Conservation (phyloP, 1,284 basidiomycete species). For the Marasmius fiardii region DNA sequence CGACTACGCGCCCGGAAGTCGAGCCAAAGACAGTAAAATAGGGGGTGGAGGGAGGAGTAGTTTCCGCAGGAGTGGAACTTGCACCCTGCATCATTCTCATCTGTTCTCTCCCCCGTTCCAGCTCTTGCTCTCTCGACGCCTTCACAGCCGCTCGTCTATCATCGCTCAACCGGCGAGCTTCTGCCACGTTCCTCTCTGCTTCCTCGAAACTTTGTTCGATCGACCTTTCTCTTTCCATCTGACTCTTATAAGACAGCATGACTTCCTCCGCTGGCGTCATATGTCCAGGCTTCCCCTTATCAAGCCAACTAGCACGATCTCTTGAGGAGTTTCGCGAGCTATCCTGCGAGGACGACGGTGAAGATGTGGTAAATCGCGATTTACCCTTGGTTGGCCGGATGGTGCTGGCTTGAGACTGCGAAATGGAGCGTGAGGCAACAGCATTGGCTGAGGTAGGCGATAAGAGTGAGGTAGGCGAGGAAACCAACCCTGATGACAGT, state of each 20-base stretch:
- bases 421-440: not conserved
- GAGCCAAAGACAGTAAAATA: conserved; percentile 2
- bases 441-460: not conserved
- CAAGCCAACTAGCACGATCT: not conserved
- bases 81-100: not conserved
- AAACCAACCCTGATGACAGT: not conserved
- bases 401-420: not conserved
- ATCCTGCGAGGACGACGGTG: not conserved
- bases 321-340: not conserved
- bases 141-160: not conserved
- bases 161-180: not conserved
- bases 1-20: not conserved
- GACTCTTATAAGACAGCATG: not conserved
- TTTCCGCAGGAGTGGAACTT: not conserved
- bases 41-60: not conserved
- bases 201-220: not conserved
- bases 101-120: not conserved
- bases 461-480: not conserved
- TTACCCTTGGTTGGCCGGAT: not conserved
- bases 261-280: conserved; percentile 1
- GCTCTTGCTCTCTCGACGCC: not conserved
- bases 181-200: not conserved
- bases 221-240: not conserved
- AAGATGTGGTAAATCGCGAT: not conserved
- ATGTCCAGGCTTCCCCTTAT: not conserved